Evolutionary conservation across 1,284 basidiomycete species (phyloP).

Genomic region (Sparassis latifolia): DNA sequence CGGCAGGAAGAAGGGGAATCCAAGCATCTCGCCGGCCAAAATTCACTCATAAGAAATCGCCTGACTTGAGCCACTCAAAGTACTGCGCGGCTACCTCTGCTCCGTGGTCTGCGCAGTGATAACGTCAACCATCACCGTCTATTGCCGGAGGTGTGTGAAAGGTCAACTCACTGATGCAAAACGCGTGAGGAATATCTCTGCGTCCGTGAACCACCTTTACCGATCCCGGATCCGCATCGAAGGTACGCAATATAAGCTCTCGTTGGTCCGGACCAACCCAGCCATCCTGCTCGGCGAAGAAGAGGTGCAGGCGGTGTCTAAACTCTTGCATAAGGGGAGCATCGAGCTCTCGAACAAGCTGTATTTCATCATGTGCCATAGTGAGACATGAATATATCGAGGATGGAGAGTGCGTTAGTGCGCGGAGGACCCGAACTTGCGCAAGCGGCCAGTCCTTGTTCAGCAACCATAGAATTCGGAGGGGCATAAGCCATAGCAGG

Average conservation of each 20-base stretch:
- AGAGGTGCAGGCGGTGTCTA: slow-evolving; percentile 39
- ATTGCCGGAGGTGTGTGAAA: not conserved
- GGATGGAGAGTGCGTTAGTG: slow-evolving; percentile 40
- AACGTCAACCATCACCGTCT: not conserved
- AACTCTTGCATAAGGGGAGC: slow-evolving; percentile 31
- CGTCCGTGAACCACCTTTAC: slow-evolving; percentile 37
- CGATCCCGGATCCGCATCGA: slow-evolving; percentile 28
- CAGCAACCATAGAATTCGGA: slow-evolving; percentile 20
- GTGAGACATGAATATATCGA: slow-evolving; percentile 41
- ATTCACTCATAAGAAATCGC: no score
- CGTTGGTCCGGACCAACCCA: slow-evolving; percentile 50
- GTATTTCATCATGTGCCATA: slow-evolving; percentile 63
- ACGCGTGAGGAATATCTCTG: slow-evolving; percentile 50
- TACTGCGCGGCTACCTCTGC: slow-evolving; percentile 43
- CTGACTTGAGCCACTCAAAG: slow-evolving; percentile 34
- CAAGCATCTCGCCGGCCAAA: no score
- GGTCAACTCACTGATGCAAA: slow-evolving; percentile 49
- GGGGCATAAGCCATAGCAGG: slow-evolving; percentile 26
- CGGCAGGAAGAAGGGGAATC: no score
- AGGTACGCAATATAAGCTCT: slow-evolving; percentile 30
- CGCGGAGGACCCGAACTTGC: slow-evolving; percentile 41
- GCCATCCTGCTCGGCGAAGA: slow-evolving; percentile 47
- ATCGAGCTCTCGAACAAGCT: slow-evolving; percentile 44
- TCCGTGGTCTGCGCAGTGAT: slow-evolving; percentile 37
- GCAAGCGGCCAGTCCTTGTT: slow-evolving; percentile 37